A percentile compares a stretch with the other conserved stretches of the same genome.
These are phyloP conservation scores for Porpolomopsis calyptriformis DNA, from an alignment of 768 basidiomycete genomes.

Conservation along the genomic window DNA sequence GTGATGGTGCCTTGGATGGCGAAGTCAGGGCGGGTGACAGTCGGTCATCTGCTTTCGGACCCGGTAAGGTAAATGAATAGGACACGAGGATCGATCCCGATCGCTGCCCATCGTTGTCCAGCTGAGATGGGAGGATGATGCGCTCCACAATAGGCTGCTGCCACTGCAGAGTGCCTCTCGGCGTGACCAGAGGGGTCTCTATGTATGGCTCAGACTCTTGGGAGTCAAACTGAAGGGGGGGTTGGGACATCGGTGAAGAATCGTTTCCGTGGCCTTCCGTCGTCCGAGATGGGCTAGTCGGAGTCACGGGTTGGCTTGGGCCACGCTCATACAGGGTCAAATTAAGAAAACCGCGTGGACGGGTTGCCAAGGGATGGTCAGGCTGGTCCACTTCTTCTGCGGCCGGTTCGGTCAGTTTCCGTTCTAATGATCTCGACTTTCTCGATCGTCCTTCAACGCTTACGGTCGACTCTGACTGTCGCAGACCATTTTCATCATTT, in stretches of 20 bases:
- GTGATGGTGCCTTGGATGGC: conserved; percentile 11
- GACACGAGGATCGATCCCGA: conserved; percentile 1
- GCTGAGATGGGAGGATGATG: conserved; percentile 26
- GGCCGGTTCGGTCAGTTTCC: conserved; percentile 26
- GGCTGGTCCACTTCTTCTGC: too few species aligned
- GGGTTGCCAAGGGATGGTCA: conserved; percentile 12
- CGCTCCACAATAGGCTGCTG: conserved; percentile 17
- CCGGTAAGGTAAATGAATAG: neutral
- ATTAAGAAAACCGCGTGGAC: conserved; percentile 18
- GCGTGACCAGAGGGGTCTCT: conserved; percentile 44
- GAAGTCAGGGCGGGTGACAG: neutral
- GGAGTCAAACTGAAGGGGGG: conserved; percentile 26
- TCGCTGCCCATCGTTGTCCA: conserved; percentile 23
- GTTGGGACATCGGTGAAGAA: conserved; percentile 15
- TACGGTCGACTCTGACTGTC: neutral
- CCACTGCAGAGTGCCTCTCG: conserved; percentile 44
- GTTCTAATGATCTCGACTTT: conserved; percentile 21
- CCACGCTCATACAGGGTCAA: conserved; percentile 16
- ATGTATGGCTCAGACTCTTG: conserved; percentile 36
- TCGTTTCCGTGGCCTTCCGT: too few species aligned
- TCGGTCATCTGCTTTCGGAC: neutral
- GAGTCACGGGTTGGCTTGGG: neutral
- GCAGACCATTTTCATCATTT: conserved; percentile 14
- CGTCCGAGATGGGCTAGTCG: too few species aligned
- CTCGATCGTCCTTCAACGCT: conserved; percentile 5